Evolutionary conservation across 192 early-diverging fungal species (phyloP).

Genomic region (Coemansia reversa): DNA sequence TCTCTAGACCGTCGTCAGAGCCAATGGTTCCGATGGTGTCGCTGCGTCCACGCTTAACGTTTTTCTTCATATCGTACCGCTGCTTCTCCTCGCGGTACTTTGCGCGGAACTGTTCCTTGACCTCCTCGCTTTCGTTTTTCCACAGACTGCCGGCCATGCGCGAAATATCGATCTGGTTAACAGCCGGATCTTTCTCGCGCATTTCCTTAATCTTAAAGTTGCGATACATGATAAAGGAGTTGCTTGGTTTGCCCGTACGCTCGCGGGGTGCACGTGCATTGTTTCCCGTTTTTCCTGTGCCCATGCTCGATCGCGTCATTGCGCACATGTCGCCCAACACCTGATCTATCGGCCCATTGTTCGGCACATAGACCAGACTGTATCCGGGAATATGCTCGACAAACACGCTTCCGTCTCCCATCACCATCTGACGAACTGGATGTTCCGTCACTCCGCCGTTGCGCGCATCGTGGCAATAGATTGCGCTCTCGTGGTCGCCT

Average conservation of each 20-base stretch:
- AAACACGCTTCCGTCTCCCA: constrained; percentile 21
- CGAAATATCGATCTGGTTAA: constrained; percentile 52
- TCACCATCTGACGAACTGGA: constrained; percentile 28
- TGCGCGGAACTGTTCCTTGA: constrained; percentile 38
- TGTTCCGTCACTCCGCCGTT: constrained; percentile 15
- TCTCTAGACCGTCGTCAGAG: constrained; percentile 5
- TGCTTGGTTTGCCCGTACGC: constrained; percentile 31
- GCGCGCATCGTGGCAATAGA: constrained; percentile 27
- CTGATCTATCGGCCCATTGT: constrained; percentile 12
- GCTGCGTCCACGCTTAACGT: constrained; percentile 25
- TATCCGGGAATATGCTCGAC: constrained; percentile 39
- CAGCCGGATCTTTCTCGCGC: constrained; percentile 38
- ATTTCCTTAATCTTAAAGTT: constrained; percentile 47
- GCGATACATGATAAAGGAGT: constrained; percentile 55
- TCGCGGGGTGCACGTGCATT: constrained; percentile 1
- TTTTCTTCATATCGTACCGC: constrained; percentile 34
- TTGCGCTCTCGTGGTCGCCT: constrained; percentile 26
- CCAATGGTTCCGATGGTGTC: constrained; percentile 1
- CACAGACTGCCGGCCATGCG: constrained; percentile 48
- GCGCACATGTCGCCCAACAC: constrained; percentile 14
- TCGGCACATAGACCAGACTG: constrained; percentile 25
- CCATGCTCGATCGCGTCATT: constrained; percentile 1
- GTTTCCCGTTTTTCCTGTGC: constrained; percentile 1
- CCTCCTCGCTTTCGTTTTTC: constrained; percentile 47
- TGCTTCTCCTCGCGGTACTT: constrained; percentile 43